phyloP scores from a whole-genome alignment of 2,329 filamentous ascomycete species.

The Phaeosphaeriaceae sp. region DNA sequence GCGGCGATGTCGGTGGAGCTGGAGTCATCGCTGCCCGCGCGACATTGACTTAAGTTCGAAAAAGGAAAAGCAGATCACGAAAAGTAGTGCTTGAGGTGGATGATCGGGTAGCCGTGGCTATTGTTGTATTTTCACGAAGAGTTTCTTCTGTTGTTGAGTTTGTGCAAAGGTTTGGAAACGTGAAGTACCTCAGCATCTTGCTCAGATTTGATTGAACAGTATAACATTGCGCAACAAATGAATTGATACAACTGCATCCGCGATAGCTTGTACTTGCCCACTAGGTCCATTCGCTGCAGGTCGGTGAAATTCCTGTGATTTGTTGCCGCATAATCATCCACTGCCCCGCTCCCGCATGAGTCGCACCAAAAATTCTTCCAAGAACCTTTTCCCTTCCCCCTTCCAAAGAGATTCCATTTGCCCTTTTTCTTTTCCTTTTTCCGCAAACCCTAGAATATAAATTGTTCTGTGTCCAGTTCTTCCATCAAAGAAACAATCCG shows the following conservation, averaged over 20 bases:
- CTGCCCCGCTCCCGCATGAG: background rate
- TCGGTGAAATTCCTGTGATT: background rate
- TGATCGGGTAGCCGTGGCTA: too few relatives aligned
- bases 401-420: too few relatives aligned
- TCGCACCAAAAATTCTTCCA: background rate
- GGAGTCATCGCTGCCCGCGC: constrained; percentile 4
- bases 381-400: too few relatives aligned
- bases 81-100: too few relatives aligned
- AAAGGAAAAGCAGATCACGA: too few relatives aligned
- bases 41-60: background rate
- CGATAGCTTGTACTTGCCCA: background rate
- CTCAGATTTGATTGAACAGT: background rate
- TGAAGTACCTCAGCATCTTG: background rate
- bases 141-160: background rate
- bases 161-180: background rate
- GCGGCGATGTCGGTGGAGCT: constrained; percentile 25
- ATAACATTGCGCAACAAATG: background rate
- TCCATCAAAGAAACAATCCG: constrained; percentile 10
- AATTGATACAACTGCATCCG: background rate
- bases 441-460: background rate
- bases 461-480: background rate
- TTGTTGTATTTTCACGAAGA: too few relatives aligned
- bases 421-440: too few relatives aligned
- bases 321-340: background rate
- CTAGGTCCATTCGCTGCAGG: background rate